Evolutionary conservation across 371 early-diverging fungal genomes (phyloP).

Genomic region (Mortierella sp.): DNA sequence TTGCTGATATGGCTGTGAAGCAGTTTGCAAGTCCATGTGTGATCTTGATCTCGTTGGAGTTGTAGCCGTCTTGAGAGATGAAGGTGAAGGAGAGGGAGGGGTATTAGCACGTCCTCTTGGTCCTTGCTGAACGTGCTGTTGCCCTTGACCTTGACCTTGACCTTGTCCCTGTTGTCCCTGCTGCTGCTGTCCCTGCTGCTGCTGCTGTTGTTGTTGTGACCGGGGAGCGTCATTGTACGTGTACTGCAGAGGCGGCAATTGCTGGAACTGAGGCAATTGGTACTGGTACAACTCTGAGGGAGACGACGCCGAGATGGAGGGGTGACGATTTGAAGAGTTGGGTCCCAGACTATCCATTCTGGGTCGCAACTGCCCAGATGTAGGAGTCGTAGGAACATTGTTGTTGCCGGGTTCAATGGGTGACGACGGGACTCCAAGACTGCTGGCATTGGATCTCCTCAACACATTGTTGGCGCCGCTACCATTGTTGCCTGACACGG

Average conservation of each 20-base stretch:
- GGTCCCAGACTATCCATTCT: constrained; percentile 40
- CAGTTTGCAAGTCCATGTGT: background rate
- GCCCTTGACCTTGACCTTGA: background rate
- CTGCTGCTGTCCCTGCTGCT: background rate
- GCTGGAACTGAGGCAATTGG: too few relatives aligned
- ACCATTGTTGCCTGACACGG: background rate
- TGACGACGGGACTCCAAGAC: constrained; percentile 23
- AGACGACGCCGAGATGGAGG: background rate
- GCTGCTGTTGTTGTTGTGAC: constrained; percentile 6
- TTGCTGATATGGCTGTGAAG: background rate
- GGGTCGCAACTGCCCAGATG: too few relatives aligned
- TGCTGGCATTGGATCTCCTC: constrained; percentile 22
- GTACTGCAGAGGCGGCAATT: background rate
- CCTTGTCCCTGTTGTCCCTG: background rate
- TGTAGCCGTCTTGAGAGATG: background rate
- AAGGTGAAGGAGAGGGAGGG: constrained; percentile 8
- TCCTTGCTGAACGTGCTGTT: too few relatives aligned
- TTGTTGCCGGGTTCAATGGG: constrained; percentile 20
- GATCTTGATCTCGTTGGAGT: constrained; percentile 2
- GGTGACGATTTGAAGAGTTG: constrained; percentile 4
- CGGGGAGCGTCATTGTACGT: background rate
- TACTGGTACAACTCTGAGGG: too few relatives aligned
- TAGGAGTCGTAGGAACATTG: too few relatives aligned
- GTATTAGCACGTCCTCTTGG: constrained; percentile 4
- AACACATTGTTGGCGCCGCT: background rate